Evolutionary conservation across 108 stramenopile species (phyloP), one percentile per base, ranked within the genome.

Genomic region (Pseudonitzschia multiseries): DNA sequence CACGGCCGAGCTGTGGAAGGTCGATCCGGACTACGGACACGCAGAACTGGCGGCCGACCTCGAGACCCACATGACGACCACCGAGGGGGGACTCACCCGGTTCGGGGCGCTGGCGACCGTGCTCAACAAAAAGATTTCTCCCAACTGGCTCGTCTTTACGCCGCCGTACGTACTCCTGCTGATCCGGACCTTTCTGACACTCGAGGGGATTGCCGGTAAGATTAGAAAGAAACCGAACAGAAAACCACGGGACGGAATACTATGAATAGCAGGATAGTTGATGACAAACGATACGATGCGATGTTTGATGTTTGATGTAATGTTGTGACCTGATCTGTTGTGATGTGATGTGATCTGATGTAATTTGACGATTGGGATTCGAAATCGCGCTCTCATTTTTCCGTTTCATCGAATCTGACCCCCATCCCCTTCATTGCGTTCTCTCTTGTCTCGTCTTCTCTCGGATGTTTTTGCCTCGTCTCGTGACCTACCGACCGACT

Each of bases 61-160:
- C 21, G 67, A 57, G 20, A 31, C 5, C 2, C 41, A 42, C 27
- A 75, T 75, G 74, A 50, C 40, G 15, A 22, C 65, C 20, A 52
- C 67, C 14, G 74, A 75, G 9, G 74, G 74, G 27, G 74, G 74
- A 27, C 9, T 57, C 0, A 28, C 61, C 9, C 27, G 74, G 13
- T 75, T 75, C 36, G 74, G 74, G 10, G 67, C 74, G 0, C 32
- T 75, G 24, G 74, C 74, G 5, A 69, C 53, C 20, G 74, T 75
- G 4, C 24, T 75, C 4, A 75, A 75, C 68, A 46, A 56, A 8
- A 52, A 68, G 9, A 66, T 75, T 17, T 36, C 29, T 31, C 63
- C 63, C 32, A 41, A 40, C 13, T 75, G 74, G 74, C 52, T 69
- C 9, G 61, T 62, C n/a, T 62, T 62, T 62, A 62, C 61, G 14